phyloP scores from a whole-genome alignment of 805 yeast species.

The Jamesozyma rosinii region DNA sequence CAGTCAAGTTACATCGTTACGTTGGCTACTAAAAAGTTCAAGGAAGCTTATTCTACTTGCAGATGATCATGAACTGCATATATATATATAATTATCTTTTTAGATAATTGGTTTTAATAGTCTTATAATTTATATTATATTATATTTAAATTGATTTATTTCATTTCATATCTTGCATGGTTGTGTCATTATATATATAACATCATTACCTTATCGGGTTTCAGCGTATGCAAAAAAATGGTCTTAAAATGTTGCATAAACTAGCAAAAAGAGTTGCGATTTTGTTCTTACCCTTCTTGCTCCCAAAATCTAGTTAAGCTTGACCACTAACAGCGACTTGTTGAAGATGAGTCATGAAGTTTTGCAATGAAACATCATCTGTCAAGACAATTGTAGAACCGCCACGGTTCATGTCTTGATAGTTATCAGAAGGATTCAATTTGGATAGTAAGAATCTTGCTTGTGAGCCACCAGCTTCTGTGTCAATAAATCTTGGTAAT shows the following conservation, averaged over 20 bases:
- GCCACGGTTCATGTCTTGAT: constrained; percentile 43
- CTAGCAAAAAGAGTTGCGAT: not conserved
- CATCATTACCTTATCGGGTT: not conserved
- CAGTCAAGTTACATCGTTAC: too few species aligned
- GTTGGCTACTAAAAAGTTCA: too few species aligned
- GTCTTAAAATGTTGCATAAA: not conserved
- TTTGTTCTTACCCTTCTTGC: not conserved
- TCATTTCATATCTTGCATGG: too few species aligned
- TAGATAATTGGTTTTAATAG: too few species aligned
- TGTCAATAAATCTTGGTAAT: constrained; percentile 91
- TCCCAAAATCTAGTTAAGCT: constrained; percentile 12
- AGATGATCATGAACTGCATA: too few species aligned
- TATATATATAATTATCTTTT: too few species aligned
- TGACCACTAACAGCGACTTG: constrained; percentile 67
- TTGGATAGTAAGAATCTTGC: constrained; percentile 93
- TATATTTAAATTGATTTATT: too few species aligned
- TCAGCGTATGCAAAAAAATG: constrained; percentile 1
- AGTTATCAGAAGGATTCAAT: constrained; percentile 86
- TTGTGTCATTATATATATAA: too few species aligned
- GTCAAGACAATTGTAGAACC: constrained; percentile 79
- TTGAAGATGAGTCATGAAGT: constrained; percentile 89
- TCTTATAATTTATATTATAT: too few species aligned
- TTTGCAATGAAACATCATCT: constrained; percentile 91
- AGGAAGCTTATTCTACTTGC: too few species aligned
- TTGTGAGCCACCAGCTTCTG: constrained; percentile 97